Percentiles rank a stretch among this genome's conserved stretches.
Evolutionary conservation across 2,329 filamentous ascomycete species (phyloP).

Genomic region (Ceratocystis albifundus): DNA sequence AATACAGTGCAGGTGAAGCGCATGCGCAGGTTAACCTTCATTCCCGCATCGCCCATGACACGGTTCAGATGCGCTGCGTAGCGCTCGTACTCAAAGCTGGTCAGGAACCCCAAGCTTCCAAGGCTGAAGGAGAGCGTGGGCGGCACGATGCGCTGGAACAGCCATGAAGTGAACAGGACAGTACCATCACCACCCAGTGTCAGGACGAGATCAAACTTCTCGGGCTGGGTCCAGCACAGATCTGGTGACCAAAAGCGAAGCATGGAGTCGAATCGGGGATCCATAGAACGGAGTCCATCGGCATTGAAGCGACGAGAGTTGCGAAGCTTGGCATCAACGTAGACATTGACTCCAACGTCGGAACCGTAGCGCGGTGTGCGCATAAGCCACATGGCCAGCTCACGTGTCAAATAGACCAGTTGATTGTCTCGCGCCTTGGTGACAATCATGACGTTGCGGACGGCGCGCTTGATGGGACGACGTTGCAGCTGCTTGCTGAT

Average conservation of each 20-base stretch:
- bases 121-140: slow-evolving; percentile 76
- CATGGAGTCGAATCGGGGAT: slow-evolving; percentile 69
- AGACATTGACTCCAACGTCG: slow-evolving; percentile 87
- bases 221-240: slow-evolving; percentile 83
- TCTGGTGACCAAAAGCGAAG: slow-evolving; percentile 94
- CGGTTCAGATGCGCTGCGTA: slow-evolving; percentile 80
- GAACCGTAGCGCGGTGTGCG: slow-evolving; percentile 80
- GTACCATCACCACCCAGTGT: slow-evolving; percentile 81
- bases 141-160: slow-evolving; percentile 82
- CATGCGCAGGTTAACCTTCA: slow-evolving; percentile 97
- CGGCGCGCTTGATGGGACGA: slow-evolving; percentile 79
- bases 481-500: slow-evolving; percentile 92
- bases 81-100: slow-evolving; percentile 73
- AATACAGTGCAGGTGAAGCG: slow-evolving; percentile 97
- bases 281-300: slow-evolving; percentile 56
- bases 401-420: slow-evolving; percentile 75
- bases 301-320: slow-evolving; percentile 81
- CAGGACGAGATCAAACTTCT: slow-evolving; percentile 89
- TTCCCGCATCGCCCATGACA: slow-evolving; percentile 87
- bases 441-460: slow-evolving; percentile 94
- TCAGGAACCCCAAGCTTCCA: slow-evolving; percentile 77
- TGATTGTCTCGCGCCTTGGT: slow-evolving; percentile 95
- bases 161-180: slow-evolving; percentile 77
- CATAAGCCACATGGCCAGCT: slow-evolving; percentile 79
- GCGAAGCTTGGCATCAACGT: slow-evolving; percentile 90